Evolutionary conservation across 2,329 filamentous ascomycete genomes (phyloP).

Genomic region (Seiridium unicorne): DNA sequence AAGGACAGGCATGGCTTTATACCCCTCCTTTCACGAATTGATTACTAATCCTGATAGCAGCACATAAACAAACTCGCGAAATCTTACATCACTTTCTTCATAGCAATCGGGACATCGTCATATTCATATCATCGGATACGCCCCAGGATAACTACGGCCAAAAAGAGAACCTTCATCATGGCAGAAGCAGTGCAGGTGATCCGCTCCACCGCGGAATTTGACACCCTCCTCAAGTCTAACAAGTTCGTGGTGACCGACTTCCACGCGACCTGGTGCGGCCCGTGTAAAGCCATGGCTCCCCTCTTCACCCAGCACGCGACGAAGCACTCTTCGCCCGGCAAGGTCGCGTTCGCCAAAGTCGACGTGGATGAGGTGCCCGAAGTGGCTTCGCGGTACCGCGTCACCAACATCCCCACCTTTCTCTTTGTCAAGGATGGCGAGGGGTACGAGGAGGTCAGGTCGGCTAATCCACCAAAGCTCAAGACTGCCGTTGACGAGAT

Average conservation of each 20-base stretch:
- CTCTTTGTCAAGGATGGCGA: conserved; percentile 65
- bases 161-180: no score
- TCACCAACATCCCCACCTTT: conserved; percentile 74
- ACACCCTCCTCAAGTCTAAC: conserved; percentile 61
- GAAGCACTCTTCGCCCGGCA: conserved; percentile 44
- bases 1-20: no score
- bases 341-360: conserved; percentile 66
- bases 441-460: conserved; percentile 60
- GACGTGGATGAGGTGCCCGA: conserved; percentile 68
- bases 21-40: no score
- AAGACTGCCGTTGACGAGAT: conserved; percentile 45
- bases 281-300: conserved; percentile 71
- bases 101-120: no score
- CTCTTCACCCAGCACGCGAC: conserved; percentile 53
- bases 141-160: no score
- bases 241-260: conserved; percentile 29
- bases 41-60: no score
- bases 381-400: conserved; percentile 62
- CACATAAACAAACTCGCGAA: no score
- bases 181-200: not conserved
- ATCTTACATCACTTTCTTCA: no score
- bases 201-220: conserved; percentile 40
- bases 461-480: conserved; percentile 62
- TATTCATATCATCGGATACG: no score
- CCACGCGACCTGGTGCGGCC: conserved; percentile 72